These are phyloP conservation scores for Cryptomeria japonica DNA, from an alignment of 75 land plant genomes.

Conservation along the genomic window DNA sequence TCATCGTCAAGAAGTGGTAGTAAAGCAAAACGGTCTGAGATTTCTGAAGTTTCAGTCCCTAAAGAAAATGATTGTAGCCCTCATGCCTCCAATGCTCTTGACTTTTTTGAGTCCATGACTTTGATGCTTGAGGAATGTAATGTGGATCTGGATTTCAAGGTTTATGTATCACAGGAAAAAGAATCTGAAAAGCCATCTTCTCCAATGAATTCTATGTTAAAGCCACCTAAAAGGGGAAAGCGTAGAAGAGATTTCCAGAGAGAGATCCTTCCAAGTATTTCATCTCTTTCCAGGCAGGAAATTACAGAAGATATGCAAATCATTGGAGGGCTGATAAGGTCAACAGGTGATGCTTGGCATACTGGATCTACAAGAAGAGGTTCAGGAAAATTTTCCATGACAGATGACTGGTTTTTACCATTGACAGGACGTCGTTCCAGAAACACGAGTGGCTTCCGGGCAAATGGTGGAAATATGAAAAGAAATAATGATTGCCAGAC, in stretches of 20 bases:
- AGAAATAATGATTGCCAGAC: slow-evolving; percentile 9
- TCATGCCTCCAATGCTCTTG: slow-evolving; percentile 14
- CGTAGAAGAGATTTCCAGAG: slow-evolving; percentile 70
- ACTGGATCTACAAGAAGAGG: slow-evolving; percentile 30
- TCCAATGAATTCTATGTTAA: slow-evolving; percentile 5
- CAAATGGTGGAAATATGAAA: background rate
- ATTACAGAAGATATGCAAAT: slow-evolving; percentile 69
- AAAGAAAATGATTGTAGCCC: slow-evolving; percentile 9
- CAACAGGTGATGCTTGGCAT: slow-evolving; percentile 39
- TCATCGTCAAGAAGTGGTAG: slow-evolving; percentile 14
- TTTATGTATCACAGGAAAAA: slow-evolving; percentile 12
- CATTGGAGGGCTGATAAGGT: slow-evolving; percentile 51
- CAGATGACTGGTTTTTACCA: slow-evolving; percentile 19
- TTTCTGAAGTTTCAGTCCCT: slow-evolving; percentile 9
- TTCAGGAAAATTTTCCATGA: slow-evolving; percentile 21
- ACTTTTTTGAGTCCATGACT: slow-evolving; percentile 56
- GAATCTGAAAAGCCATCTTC: slow-evolving; percentile 15
- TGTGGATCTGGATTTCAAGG: slow-evolving; percentile 23
- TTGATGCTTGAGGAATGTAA: slow-evolving; percentile 34
- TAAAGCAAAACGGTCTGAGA: slow-evolving; percentile 3
- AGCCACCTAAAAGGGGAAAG: slow-evolving; percentile 38
- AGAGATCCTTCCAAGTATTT: slow-evolving; percentile 66
- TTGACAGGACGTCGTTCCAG: slow-evolving; percentile 28
- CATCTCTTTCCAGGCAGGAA: slow-evolving; percentile 68
- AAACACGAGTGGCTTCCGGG: background rate